A percentile compares a stretch with the other conserved stretches of the same genome.
phyloP scores from a whole-genome alignment of 352 stramenopile species.

The Phytophthora sp. region DNA sequence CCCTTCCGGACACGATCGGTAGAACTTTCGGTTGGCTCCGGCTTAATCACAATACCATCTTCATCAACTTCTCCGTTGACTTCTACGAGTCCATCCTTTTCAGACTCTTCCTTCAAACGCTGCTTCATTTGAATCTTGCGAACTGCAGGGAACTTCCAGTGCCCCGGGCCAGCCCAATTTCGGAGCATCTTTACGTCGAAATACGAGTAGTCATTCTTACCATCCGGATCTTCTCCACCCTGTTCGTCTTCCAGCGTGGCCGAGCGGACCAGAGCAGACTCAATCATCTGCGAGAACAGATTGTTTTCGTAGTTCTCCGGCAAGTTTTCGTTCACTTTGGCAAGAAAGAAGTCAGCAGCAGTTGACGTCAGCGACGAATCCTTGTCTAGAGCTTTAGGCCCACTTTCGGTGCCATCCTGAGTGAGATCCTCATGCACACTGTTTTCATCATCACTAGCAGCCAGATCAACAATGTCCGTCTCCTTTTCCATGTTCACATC shows the following conservation, averaged over 20 bases:
- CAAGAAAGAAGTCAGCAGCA: conserved; percentile 69
- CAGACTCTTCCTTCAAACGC: conserved; percentile 24
- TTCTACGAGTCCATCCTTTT: conserved; percentile 37
- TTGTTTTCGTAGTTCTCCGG: conserved; percentile 60
- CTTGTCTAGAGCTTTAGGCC: conserved; percentile 26
- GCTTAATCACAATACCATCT: conserved; percentile 38
- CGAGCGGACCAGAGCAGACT: conserved; percentile 74
- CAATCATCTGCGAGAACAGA: conserved; percentile 73
- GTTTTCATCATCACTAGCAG: conserved; percentile 31
- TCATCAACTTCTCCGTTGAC: conserved; percentile 41
- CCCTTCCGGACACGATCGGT: conserved; percentile 28
- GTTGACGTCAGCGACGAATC: conserved; percentile 40
- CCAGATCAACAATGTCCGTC: conserved; percentile 35
- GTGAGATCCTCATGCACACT: conserved; percentile 13
- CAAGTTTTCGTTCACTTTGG: conserved; percentile 48
- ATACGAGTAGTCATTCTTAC: conserved; percentile 78
- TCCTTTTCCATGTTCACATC: conserved; percentile 46
- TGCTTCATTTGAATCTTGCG: conserved; percentile 57
- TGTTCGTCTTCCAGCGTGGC: conserved; percentile 49
- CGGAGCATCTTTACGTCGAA: conserved; percentile 85
- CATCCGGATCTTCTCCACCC: conserved; percentile 44
- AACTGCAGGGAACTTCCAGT: conserved; percentile 75
- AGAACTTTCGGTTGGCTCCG: conserved; percentile 19
- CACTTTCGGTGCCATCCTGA: conserved; percentile 23
- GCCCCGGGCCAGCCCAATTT: conserved; percentile 77